Evolutionary conservation across 768 basidiomycete genomes (phyloP).

Genomic region (Trametes cubensis): DNA sequence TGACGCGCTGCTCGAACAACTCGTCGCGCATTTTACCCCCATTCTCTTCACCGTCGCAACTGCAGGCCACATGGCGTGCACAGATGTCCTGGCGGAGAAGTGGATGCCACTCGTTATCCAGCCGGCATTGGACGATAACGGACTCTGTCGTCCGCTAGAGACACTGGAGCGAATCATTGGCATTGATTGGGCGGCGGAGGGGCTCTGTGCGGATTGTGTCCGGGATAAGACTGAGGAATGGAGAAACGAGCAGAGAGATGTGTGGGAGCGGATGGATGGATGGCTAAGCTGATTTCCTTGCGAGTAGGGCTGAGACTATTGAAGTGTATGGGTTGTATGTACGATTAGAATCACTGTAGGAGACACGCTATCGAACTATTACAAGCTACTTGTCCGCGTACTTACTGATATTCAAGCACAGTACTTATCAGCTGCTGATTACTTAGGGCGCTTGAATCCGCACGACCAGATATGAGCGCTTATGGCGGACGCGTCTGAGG

Average conservation of each 20-base stretch:
- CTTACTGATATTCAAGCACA: too few species aligned
- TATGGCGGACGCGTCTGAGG: conserved; percentile 6
- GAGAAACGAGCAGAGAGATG: conserved; percentile 56
- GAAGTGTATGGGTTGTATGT: neutral
- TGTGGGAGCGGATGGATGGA: conserved; percentile 63
- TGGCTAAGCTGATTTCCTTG: conserved; percentile 47
- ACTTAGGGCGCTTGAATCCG: neutral
- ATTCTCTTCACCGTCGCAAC: conserved; percentile 70
- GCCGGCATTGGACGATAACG: conserved; percentile 61
- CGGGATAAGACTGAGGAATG: conserved; percentile 66
- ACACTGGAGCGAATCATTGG: conserved; percentile 59
- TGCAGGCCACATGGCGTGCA: conserved; percentile 75
- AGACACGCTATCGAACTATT: too few species aligned
- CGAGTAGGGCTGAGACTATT: conserved; percentile 13
- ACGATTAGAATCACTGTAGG: too few species aligned
- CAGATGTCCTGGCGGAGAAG: conserved; percentile 66
- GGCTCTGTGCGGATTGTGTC: conserved; percentile 61
- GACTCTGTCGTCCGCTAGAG: conserved; percentile 73
- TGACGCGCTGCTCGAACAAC: conserved; percentile 33
- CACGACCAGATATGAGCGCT: neutral
- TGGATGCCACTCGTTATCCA: conserved; percentile 76
- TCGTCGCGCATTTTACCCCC: conserved; percentile 73
- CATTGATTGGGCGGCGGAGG: conserved; percentile 59
- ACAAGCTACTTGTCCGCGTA: neutral
- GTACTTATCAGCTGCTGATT: too few species aligned